phyloP scores from a whole-genome alignment of 208 protist genomes.

The Kentomonas sorsogonicus region DNA sequence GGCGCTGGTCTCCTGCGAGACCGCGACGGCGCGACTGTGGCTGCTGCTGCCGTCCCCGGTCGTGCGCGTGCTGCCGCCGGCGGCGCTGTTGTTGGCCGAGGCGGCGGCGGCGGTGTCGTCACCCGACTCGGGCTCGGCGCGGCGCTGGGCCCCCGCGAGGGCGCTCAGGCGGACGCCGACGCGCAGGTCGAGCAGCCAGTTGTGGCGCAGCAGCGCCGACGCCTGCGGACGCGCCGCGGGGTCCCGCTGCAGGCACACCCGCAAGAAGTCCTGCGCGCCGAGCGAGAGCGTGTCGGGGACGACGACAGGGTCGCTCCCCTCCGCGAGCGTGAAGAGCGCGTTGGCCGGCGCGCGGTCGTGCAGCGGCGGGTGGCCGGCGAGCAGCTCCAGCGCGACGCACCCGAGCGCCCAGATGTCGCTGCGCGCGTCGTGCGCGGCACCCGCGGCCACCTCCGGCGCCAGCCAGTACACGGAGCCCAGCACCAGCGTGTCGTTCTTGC shows the following conservation, averaged over 20 bases:
- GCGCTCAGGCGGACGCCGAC: slow-evolving; percentile 12
- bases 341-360: slow-evolving; percentile 53
- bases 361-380: slow-evolving; percentile 71
- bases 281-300: slow-evolving; percentile 13
- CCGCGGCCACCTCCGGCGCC: slow-evolving; percentile 61
- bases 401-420: slow-evolving; percentile 83
- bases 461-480: slow-evolving; percentile 85
- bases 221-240: slow-evolving; percentile 41
- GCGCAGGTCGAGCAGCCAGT: slow-evolving; percentile 48
- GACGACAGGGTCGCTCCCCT: slow-evolving; percentile 25
- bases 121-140: slow-evolving; percentile 15
- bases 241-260: slow-evolving; percentile 47
- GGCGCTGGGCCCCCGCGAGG: slow-evolving; percentile 20
- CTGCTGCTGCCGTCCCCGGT: background rate
- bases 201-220: slow-evolving; percentile 29
- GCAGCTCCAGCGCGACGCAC: slow-evolving; percentile 66
- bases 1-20: too few species aligned
- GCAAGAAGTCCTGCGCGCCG: slow-evolving; percentile 36
- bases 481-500: slow-evolving; percentile 20
- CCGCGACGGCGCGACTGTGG: too few species aligned
- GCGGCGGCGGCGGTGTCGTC: background rate
- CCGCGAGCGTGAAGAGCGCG: slow-evolving; percentile 61
- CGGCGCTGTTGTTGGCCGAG: background rate
- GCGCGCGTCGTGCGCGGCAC: slow-evolving; percentile 28
- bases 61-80: background rate